Evolutionary conservation across 495 filamentous ascomycete species (phyloP).

Genomic region (Podospora australis): DNA sequence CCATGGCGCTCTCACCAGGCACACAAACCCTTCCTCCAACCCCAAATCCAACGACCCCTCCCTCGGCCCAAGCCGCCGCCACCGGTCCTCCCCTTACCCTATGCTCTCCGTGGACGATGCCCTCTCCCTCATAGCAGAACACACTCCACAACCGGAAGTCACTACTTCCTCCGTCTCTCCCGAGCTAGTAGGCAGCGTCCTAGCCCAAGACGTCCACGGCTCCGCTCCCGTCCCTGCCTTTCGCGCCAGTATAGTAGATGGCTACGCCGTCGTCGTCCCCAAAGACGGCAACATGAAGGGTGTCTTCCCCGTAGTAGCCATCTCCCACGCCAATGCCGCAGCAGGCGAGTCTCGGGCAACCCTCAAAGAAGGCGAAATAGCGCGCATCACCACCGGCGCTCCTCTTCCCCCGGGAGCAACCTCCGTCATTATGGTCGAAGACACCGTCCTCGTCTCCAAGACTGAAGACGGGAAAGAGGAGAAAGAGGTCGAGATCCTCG

Average conservation of each 20-base stretch:
- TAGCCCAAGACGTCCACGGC: constrained; percentile 78
- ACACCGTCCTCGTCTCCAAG: constrained; percentile 64
- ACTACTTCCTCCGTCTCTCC: constrained; percentile 53
- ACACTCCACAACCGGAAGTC: constrained; percentile 56
- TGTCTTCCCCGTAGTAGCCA: constrained; percentile 75
- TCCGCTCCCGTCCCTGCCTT: constrained; percentile 83
- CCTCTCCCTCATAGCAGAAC: constrained; percentile 58
- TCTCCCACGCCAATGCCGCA: constrained; percentile 90
- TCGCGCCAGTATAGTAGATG: constrained; percentile 93
- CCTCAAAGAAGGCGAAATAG: constrained; percentile 66
- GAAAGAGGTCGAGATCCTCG: constrained; percentile 75
- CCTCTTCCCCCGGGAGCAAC: constrained; percentile 84
- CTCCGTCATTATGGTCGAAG: constrained; percentile 96
- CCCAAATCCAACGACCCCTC: constrained; percentile 73
- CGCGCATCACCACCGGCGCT: constrained; percentile 90
- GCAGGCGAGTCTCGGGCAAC: constrained; percentile 45
- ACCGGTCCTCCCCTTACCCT: constrained; percentile 83
- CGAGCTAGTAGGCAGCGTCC: constrained; percentile 62
- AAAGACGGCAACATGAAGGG: constrained; percentile 59
- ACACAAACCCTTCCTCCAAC: constrained; percentile 51
- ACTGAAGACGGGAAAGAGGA: constrained; percentile 82
- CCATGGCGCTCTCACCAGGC: constrained; percentile 61
- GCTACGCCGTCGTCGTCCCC: constrained; percentile 73
- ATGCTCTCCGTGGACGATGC: constrained; percentile 85
- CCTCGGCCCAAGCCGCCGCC: constrained; percentile 67